phyloP scores from a whole-genome alignment of 768 basidiomycete species.

The Suillus alpinus region DNA sequence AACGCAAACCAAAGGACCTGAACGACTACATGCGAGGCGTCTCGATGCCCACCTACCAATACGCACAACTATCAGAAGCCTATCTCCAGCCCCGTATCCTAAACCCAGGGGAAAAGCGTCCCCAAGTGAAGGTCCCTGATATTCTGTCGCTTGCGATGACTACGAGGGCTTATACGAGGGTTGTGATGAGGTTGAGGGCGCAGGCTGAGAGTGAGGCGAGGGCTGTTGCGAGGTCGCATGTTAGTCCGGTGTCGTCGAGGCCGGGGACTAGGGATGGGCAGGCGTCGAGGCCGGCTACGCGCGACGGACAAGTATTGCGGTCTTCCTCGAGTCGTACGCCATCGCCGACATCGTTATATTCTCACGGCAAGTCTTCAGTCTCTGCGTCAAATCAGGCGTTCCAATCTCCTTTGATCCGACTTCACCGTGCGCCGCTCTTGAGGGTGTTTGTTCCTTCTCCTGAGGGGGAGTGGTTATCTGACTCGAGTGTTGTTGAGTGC shows the following conservation, averaged over 20 bases:
- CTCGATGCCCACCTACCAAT: conserved; percentile 71
- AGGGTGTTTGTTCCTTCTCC: conserved; percentile 84
- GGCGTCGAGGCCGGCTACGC: conserved; percentile 15
- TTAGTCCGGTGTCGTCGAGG: conserved; percentile 1
- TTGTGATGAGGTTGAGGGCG: conserved; percentile 71
- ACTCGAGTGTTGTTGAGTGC: conserved; percentile 76
- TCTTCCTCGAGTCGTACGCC: conserved; percentile 58
- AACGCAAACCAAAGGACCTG: conserved; percentile 55
- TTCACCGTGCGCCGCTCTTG: conserved; percentile 71
- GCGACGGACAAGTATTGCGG: background rate
- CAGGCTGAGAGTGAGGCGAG: conserved; percentile 67
- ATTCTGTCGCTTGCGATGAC: conserved; percentile 56
- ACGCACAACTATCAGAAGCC: conserved; percentile 54
- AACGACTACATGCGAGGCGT: conserved; percentile 79
- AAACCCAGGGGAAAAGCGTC: conserved; percentile 38
- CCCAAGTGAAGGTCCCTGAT: conserved; percentile 36
- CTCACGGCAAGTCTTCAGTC: conserved; percentile 22
- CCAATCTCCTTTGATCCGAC: conserved; percentile 68
- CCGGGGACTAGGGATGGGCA: background rate
- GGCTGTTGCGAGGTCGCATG: conserved; percentile 15
- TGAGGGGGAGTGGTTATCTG: conserved; percentile 84
- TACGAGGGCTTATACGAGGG: conserved; percentile 74
- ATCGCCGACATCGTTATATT: conserved; percentile 48
- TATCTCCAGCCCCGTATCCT: conserved; percentile 51
- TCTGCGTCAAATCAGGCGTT: conserved; percentile 33